phyloP scores from a whole-genome alignment of 768 basidiomycete species.

The Baorangia bicolor region DNA sequence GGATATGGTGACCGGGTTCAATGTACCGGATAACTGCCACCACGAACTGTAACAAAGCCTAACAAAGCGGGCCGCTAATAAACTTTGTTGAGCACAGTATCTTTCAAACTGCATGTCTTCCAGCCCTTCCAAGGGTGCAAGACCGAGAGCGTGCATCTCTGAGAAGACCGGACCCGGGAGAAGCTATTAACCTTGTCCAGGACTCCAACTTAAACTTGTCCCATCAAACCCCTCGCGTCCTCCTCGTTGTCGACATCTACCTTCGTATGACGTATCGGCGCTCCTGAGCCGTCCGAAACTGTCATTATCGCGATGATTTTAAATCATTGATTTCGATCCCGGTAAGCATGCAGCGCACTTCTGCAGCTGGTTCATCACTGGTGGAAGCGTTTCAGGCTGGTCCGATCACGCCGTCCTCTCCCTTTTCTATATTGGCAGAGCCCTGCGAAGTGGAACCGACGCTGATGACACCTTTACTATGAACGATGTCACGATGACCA shows the following conservation, averaged over 20 bases:
- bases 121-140: neutral
- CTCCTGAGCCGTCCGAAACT: neutral
- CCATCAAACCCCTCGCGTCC: neutral
- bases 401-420: neutral
- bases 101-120: neutral
- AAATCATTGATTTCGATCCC: neutral
- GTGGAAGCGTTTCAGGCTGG: neutral
- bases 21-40: neutral
- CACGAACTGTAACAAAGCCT: too few species aligned
- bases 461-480: neutral
- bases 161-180: neutral
- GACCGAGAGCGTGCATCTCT: neutral
- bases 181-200: neutral
- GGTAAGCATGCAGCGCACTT: neutral
- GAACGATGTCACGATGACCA: neutral
- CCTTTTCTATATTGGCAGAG: neutral
- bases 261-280: slow-evolving; percentile 1
- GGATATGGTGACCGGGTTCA: neutral
- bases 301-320: neutral
- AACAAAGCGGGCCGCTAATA: too few species aligned
- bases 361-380: neutral
- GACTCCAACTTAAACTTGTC: neutral
- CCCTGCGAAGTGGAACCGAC: neutral
- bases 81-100: too few species aligned
- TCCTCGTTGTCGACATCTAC: slow-evolving; percentile 10